Conservation (phyloP, 768 basidiomycete genomes). For the Clathrus columnatus region DNA sequence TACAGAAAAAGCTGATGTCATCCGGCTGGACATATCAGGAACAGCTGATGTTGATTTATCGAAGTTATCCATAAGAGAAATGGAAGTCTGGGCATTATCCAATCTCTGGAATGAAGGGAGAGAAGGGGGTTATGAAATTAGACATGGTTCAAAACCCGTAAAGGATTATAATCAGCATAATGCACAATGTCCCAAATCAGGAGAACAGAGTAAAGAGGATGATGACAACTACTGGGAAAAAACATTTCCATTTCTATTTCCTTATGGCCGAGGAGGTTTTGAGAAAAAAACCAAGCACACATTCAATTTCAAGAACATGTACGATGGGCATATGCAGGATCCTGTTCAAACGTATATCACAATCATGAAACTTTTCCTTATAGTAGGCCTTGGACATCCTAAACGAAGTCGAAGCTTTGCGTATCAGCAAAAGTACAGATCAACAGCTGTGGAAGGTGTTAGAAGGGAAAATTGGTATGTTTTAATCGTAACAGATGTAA, state of each 20-base stretch:
- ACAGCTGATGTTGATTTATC: slow-evolving; percentile 22
- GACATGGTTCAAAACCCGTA: slow-evolving; percentile 17
- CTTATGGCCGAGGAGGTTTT: slow-evolving; percentile 29
- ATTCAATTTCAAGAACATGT: slow-evolving; percentile 8
- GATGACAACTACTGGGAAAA: slow-evolving; percentile 4
- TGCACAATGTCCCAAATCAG: slow-evolving; percentile 17
- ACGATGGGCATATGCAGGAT: too few relatives aligned
- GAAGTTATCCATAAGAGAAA: slow-evolving; percentile 15
- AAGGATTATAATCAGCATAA: slow-evolving; percentile 14
- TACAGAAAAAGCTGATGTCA: slow-evolving; percentile 16
- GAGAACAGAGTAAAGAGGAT: slow-evolving; percentile 8
- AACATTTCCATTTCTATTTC: slow-evolving; percentile 26
- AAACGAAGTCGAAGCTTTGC: too few relatives aligned
- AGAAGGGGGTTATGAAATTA: slow-evolving; percentile 21
- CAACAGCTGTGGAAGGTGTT: too few relatives aligned
- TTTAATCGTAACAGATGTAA: too few relatives aligned
- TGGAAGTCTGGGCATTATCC: slow-evolving; percentile 23
- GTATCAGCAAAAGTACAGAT: too few relatives aligned
- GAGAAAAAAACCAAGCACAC: slow-evolving; percentile 14
- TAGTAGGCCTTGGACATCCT: too few relatives aligned
- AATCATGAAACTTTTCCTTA: too few relatives aligned
- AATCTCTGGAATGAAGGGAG: slow-evolving; percentile 15
- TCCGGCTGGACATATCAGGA: slow-evolving; percentile 22
- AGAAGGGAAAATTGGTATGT: too few relatives aligned
- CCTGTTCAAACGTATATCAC: too few relatives aligned